Conservation (phyloP, 768 basidiomycete species). For the Boletus subcaerulescens region DNA sequence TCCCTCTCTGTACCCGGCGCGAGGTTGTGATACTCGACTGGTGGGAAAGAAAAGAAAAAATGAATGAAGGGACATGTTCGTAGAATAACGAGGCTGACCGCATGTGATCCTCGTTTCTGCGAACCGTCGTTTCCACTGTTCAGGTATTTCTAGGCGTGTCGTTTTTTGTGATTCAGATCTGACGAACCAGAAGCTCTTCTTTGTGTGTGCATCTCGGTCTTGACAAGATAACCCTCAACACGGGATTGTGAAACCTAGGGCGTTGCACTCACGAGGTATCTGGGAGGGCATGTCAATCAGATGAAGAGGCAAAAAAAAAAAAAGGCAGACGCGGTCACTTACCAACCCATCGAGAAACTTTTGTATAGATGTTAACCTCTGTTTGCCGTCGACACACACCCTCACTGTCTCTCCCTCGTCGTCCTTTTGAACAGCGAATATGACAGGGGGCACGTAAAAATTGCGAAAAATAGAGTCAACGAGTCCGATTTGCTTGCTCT, state of each 20-base stretch:
- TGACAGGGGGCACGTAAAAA: slow-evolving; percentile 50
- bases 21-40: slow-evolving; percentile 69
- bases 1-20: slow-evolving; percentile 63
- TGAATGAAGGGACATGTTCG: background rate
- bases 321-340: slow-evolving; percentile 7
- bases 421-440: slow-evolving; percentile 44
- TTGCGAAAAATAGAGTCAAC: slow-evolving; percentile 54
- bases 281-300: slow-evolving; percentile 22
- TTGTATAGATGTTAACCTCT: slow-evolving; percentile 46
- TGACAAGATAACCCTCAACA: slow-evolving; percentile 15
- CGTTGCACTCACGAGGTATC: slow-evolving; percentile 51
- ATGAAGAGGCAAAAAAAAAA: background rate
- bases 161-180: slow-evolving; percentile 43
- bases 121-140: slow-evolving; percentile 49
- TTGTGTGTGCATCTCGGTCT: slow-evolving; percentile 58
- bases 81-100: slow-evolving; percentile 40
- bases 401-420: slow-evolving; percentile 39
- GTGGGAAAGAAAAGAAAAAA: background rate
- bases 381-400: slow-evolving; percentile 54
- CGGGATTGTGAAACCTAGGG: background rate
- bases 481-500: slow-evolving; percentile 56
- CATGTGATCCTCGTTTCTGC: slow-evolving; percentile 59
- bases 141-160: slow-evolving; percentile 51
- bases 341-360: slow-evolving; percentile 48
- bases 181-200: slow-evolving; percentile 64